Evolutionary conservation across 164 flowering plant species (phyloP).

Genomic region (Euptelea pleiosperma): DNA sequence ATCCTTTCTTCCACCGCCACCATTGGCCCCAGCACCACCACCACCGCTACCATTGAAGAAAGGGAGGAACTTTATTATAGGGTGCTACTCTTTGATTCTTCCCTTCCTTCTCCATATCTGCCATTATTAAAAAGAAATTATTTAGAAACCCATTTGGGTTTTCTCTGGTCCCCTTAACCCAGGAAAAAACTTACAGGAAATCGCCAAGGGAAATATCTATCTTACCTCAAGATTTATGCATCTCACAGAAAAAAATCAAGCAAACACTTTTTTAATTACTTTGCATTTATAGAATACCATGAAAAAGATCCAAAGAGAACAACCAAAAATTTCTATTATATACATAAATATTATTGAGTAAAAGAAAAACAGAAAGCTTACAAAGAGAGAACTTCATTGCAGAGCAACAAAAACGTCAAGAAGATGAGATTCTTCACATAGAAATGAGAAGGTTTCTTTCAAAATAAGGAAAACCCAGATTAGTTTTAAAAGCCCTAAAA

Average conservation of each 20-base stretch:
- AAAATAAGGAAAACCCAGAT: slow-evolving; percentile 5
- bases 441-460: slow-evolving; percentile 5
- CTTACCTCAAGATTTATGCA: slow-evolving; percentile 30
- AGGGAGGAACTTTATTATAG: slow-evolving; percentile 18
- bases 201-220: background rate
- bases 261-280: slow-evolving; percentile 8
- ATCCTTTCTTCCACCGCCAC: no score
- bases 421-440: slow-evolving; percentile 4
- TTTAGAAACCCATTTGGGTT: background rate
- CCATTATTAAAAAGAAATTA: background rate
- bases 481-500: no score
- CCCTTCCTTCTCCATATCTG: slow-evolving; percentile 35
- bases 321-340: background rate
- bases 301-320: no score
- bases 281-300: slow-evolving; percentile 16
- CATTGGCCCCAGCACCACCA: no score
- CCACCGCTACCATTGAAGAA: no score
- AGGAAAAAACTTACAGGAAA: slow-evolving; percentile 1
- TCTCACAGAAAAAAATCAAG: slow-evolving; percentile 2
- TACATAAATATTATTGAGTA: background rate
- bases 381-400: slow-evolving; percentile 15
- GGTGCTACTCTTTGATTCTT: slow-evolving; percentile 18
- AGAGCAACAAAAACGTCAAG: slow-evolving; percentile 6
- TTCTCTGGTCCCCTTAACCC: background rate
- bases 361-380: slow-evolving; percentile 6